These are phyloP conservation scores for Botrytis aclada DNA, from an alignment of 2,329 filamentous ascomycete genomes.

Conservation along the genomic window DNA sequence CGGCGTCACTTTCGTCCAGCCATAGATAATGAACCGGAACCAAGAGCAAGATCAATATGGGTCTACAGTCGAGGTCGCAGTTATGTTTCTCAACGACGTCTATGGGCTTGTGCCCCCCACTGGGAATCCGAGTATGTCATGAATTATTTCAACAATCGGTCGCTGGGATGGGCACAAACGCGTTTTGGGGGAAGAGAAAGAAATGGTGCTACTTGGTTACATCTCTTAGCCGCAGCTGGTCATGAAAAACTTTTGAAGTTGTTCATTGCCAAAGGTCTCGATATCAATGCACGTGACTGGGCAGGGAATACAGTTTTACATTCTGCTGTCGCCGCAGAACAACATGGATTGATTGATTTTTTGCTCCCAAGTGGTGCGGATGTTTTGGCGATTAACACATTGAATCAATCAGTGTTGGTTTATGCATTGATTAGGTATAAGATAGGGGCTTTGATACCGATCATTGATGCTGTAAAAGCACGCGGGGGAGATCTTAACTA, in stretches of 20 bases:
- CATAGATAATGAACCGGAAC: slow-evolving; percentile 8
- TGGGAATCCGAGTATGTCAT: slow-evolving; percentile 17
- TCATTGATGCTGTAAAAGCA: slow-evolving; percentile 4
- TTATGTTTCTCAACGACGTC: slow-evolving; percentile 16
- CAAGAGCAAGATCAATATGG: slow-evolving; percentile 14
- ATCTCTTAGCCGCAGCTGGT: slow-evolving; percentile 4
- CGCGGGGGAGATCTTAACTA: slow-evolving; percentile 11
- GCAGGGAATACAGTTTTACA: slow-evolving; percentile 10
- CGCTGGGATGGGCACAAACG: slow-evolving; percentile 14
- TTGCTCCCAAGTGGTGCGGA: slow-evolving; percentile 3
- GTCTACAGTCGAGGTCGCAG: slow-evolving; percentile 18
- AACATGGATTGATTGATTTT: background rate
- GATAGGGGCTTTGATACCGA: background rate
- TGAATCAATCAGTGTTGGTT: slow-evolving; percentile 11
- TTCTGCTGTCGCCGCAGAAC: slow-evolving; percentile 2
- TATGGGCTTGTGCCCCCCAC: slow-evolving; percentile 4
- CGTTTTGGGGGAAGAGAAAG: slow-evolving; percentile 17
- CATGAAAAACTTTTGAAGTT: slow-evolving; percentile 12
- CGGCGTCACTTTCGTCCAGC: slow-evolving; percentile 14
- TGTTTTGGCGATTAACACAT: background rate
- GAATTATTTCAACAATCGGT: slow-evolving; percentile 4
- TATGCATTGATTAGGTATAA: background rate
- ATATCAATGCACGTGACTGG: slow-evolving; percentile 18
- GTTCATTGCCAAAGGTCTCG: slow-evolving; percentile 12
- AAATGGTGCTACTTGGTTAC: slow-evolving; percentile 20